Conservation (phyloP, 2,329 filamentous ascomycete species). For the Diaporthe ampelina region DNA sequence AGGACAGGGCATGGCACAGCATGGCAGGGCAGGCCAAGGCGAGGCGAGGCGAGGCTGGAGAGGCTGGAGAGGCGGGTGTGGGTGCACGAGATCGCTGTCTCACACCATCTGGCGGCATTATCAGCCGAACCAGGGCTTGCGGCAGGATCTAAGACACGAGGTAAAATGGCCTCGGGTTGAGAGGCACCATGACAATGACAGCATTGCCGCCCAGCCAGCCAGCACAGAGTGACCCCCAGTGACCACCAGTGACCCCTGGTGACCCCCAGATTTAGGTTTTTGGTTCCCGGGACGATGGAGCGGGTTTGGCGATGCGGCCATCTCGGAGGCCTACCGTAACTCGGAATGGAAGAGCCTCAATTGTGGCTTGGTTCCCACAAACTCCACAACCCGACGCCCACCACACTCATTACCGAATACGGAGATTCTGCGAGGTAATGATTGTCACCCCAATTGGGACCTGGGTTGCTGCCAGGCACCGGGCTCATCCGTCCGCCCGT, state of each 20-base stretch:
- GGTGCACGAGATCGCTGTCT: conserved; percentile 30
- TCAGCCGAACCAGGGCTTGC: conserved; percentile 34
- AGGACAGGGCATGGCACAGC: not conserved
- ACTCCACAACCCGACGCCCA: conserved; percentile 34
- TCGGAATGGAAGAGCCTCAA: conserved; percentile 41
- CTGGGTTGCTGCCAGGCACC: not conserved
- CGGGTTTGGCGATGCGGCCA: conserved; percentile 37
- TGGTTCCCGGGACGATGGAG: conserved; percentile 12
- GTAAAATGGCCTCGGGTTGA: not conserved
- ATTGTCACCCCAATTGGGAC: conserved; percentile 14
- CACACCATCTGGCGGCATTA: conserved; percentile 32
- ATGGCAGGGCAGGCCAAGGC: not conserved
- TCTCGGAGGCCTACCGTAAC: conserved; percentile 40
- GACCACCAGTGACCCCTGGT: no score
- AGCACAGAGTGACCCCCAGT: no score
- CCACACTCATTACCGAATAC: conserved; percentile 32
- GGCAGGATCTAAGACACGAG: conserved; percentile 36
- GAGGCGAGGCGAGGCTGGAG: conserved; percentile 5
- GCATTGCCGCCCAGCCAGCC: not conserved
- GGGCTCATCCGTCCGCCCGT: conserved; percentile 33
- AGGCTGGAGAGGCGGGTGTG: conserved; percentile 24
- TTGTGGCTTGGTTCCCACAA: conserved; percentile 36
- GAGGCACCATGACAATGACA: conserved; percentile 1
- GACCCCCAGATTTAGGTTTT: conserved; percentile 24
- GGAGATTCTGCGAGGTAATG: conserved; percentile 24